Evolutionary conservation across 2,329 filamentous ascomycete species (phyloP).

Genomic region (Curvularia sp.): DNA sequence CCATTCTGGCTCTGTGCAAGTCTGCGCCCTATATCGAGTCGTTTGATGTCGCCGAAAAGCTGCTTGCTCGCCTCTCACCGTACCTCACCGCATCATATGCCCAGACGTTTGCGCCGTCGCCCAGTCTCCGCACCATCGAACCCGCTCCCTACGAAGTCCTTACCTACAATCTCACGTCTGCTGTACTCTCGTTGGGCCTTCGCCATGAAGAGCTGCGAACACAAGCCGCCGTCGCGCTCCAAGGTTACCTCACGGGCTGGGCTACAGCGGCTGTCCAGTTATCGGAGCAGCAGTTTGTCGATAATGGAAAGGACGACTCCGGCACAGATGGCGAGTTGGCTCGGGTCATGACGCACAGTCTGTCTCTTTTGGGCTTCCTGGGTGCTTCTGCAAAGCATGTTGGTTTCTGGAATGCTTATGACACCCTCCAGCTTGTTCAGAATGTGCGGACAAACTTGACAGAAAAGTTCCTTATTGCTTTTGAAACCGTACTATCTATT

Average conservation of each 20-base stretch:
- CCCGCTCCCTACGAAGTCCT: slow-evolving; percentile 89
- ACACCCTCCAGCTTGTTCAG: slow-evolving; percentile 76
- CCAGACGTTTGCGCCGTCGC: slow-evolving; percentile 79
- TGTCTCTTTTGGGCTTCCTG: slow-evolving; percentile 90
- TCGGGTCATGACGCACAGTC: slow-evolving; percentile 76
- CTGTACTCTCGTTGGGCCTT: slow-evolving; percentile 80
- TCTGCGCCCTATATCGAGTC: slow-evolving; percentile 79
- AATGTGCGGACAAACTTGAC: slow-evolving; percentile 77
- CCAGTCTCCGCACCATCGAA: slow-evolving; percentile 81
- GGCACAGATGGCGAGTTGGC: slow-evolving; percentile 61
- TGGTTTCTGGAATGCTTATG: slow-evolving; percentile 79
- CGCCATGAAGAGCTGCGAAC: slow-evolving; percentile 74
- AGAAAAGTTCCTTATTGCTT: slow-evolving; percentile 81
- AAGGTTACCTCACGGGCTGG: slow-evolving; percentile 76
- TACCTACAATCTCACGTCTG: slow-evolving; percentile 77
- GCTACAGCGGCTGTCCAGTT: slow-evolving; percentile 65
- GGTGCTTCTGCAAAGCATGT: slow-evolving; percentile 79
- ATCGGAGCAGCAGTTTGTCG: slow-evolving; percentile 61
- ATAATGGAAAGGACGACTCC: slow-evolving; percentile 61
- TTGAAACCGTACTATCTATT: slow-evolving; percentile 89
- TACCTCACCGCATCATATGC: slow-evolving; percentile 86
- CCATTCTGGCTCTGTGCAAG: slow-evolving; percentile 88
- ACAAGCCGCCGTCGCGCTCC: slow-evolving; percentile 70
- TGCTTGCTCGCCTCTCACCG: slow-evolving; percentile 78
- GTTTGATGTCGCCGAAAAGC: slow-evolving; percentile 74